Evolutionary conservation across 2,329 filamentous ascomycete species (phyloP), one percentile per base, ranked within the genome.

Genomic region (Aspergillus glaucus): DNA sequence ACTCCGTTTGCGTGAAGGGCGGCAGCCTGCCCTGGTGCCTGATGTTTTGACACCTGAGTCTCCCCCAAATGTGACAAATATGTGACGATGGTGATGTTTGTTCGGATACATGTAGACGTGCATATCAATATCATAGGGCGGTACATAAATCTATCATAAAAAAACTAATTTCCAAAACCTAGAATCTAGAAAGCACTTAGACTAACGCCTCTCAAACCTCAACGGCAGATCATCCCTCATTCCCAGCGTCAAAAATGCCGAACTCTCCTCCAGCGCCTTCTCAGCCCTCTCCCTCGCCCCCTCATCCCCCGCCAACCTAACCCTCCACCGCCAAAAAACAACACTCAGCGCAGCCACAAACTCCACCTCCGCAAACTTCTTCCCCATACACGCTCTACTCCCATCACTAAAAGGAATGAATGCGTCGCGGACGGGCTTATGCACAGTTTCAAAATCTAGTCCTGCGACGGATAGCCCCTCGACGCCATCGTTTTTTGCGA

Each of bases 281-380:
- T 49, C 37, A 1, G 54, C 54, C 12, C 48, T 21, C 26, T 30
- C 5, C 44, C 15, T 48, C 28, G 4, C 40, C 21, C 6, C 40
- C 8, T 36, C 17, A 3, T 7, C 21, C 10, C 26, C 42, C 6
- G 21, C 50, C 17, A 59, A 41, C 14, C 52, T 47, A 17, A 59
- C 50, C 2, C 45, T 47, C 48, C 55, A 61, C 21, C 51, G 15
- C n/a, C 50, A 46, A 19, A 56, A 50, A 1, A 60, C 15, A 6
- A 54, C 43, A 2, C 52, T 40, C 22, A 59, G 12, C 2, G 48
- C 42, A 3, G 48, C 56, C 7, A 60, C 55, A 26, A 61, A 55
- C 42, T 63, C 60, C 6, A 60, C 59, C 45, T 62, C 59, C 2
- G 60, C 50, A 21, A 62, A 62, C 26, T 53, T 60, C 49, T 55